Conservation (phyloP, 768 basidiomycete genomes). For the Solioccasus polychromus region DNA sequence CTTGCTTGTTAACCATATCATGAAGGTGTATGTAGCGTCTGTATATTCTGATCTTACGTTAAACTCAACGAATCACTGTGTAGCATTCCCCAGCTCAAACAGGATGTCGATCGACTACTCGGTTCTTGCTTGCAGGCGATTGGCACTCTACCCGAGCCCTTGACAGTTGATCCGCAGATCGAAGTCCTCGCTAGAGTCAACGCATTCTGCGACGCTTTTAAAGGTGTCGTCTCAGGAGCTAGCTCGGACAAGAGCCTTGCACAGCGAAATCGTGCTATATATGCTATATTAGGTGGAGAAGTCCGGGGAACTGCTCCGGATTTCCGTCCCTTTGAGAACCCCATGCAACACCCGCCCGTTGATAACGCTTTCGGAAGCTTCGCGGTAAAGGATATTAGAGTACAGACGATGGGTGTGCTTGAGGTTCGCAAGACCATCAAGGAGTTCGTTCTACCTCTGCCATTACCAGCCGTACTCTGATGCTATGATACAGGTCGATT, state of each 20-base stretch:
- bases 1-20: conserved; percentile 52
- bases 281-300: conserved; percentile 30
- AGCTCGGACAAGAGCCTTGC: conserved; percentile 35
- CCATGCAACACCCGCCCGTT: conserved; percentile 8
- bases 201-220: conserved; percentile 43
- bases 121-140: conserved; percentile 33
- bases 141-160: conserved; percentile 37
- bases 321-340: conserved; percentile 34
- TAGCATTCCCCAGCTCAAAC: conserved; percentile 49
- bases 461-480: neutral
- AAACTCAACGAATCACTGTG: conserved; percentile 1
- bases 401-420: conserved; percentile 26
- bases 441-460: conserved; percentile 27
- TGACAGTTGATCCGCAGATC: conserved; percentile 39
- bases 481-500: conserved; percentile 28
- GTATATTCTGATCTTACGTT: neutral
- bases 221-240: conserved; percentile 30
- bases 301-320: conserved; percentile 41
- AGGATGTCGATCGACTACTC: conserved; percentile 41
- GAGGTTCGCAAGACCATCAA: conserved; percentile 36
- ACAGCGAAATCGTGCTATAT: conserved; percentile 34
- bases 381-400: neutral
- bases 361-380: conserved; percentile 7
- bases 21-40: conserved; percentile 45
- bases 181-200: conserved; percentile 46